A percentile compares a stretch with the other conserved stretches of the same genome.
Conservation (phyloP, 495 filamentous ascomycete genomes). For the Thermochaetoides thermophila region DNA sequence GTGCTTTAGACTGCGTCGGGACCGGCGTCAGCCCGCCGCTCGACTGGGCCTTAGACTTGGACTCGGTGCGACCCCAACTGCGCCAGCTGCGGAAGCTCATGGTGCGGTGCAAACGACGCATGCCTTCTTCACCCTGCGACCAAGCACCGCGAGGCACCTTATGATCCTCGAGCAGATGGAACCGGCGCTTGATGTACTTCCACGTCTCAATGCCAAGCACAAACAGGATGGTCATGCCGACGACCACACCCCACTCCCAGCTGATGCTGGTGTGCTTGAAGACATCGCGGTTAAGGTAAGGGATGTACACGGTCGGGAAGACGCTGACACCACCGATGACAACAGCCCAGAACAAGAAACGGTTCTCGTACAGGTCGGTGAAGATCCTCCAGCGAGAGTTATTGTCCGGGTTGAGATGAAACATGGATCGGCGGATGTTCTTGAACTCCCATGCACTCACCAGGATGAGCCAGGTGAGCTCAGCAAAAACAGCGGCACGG, state of each 20-base stretch:
- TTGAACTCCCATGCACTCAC: slow-evolving; percentile 67
- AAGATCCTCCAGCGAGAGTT: slow-evolving; percentile 38
- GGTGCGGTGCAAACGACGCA: too few species aligned
- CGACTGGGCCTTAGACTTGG: slow-evolving; percentile 14
- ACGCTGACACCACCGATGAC: slow-evolving; percentile 49
- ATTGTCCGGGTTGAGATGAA: slow-evolving; percentile 47
- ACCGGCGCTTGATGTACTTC: slow-evolving; percentile 46
- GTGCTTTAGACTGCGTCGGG: slow-evolving; percentile 6
- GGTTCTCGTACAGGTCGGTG: slow-evolving; percentile 52
- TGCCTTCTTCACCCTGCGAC: slow-evolving; percentile 28
- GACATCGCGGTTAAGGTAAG: slow-evolving; percentile 48
- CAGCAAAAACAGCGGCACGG: slow-evolving; percentile 61
- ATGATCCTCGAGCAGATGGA: slow-evolving; percentile 29
- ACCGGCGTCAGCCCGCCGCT: slow-evolving; percentile 6
- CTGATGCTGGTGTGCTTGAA: slow-evolving; percentile 62
- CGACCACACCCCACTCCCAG: slow-evolving; percentile 58
- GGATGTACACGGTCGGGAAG: slow-evolving; percentile 63
- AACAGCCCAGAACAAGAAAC: slow-evolving; percentile 62
- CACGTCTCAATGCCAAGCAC: slow-evolving; percentile 49
- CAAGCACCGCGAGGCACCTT: slow-evolving; percentile 25
- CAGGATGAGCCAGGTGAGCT: slow-evolving; percentile 58
- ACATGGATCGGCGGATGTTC: slow-evolving; percentile 51
- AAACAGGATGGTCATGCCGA: slow-evolving; percentile 46
- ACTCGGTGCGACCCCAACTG: slow-evolving; percentile 19
- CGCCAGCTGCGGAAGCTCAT: slow-evolving; percentile 29